phyloP scores from a whole-genome alignment of 441 rosid species.

The Erysimum cheiri region DNA sequence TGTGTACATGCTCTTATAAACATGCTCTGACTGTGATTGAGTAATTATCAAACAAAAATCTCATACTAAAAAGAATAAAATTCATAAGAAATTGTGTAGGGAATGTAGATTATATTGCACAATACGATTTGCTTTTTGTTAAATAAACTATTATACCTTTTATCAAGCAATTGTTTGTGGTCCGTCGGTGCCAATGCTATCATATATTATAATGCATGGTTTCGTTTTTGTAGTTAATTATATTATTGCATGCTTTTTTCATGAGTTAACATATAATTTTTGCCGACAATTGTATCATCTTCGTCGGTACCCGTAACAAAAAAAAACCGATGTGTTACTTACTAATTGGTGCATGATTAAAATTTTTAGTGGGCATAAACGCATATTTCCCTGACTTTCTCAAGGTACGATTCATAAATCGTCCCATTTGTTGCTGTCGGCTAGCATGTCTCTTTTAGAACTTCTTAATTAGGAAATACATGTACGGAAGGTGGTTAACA shows the following conservation, averaged over 20 bases:
- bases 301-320: neutral
- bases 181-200: slow-evolving; percentile 37
- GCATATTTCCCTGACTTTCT: slow-evolving; percentile 6
- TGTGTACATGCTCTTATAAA: slow-evolving; percentile 15
- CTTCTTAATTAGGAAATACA: slow-evolving; percentile 1
- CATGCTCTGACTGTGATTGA: slow-evolving; percentile 27
- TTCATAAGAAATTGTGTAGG: slow-evolving; percentile 14
- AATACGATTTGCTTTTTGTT: slow-evolving; percentile 28
- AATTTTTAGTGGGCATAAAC: slow-evolving; percentile 8
- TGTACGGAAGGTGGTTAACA: slow-evolving; percentile 9
- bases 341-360: neutral
- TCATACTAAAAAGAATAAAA: slow-evolving; percentile 1
- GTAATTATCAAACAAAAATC: slow-evolving; percentile 10
- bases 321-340: neutral
- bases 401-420: slow-evolving; percentile 3
- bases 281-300: slow-evolving; percentile 17
- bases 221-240: neutral
- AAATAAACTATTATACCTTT: slow-evolving; percentile 9
- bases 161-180: slow-evolving; percentile 18
- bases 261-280: slow-evolving; percentile 18
- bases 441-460: neutral
- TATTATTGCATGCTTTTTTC: slow-evolving; percentile 17
- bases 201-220: slow-evolving; percentile 27
- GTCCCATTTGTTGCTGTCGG: neutral
- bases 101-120: slow-evolving; percentile 38